Conservation (phyloP, 139 green algal genomes). For the Closterium sp. region DNA sequence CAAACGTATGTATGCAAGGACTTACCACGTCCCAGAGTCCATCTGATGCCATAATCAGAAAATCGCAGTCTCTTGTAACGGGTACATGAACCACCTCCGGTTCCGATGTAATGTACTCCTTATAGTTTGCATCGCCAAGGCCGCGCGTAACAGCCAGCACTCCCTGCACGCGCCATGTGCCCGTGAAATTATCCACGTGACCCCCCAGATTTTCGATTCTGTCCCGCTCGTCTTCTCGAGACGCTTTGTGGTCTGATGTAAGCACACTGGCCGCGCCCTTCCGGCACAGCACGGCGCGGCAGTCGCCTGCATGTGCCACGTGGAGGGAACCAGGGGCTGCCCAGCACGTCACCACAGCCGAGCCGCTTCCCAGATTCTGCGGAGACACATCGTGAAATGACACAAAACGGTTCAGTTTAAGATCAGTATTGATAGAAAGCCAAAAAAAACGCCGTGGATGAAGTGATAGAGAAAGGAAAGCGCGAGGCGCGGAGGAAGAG, state of each 20-base stretch:
- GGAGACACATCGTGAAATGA: not conserved
- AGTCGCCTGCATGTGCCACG: conserved; percentile 61
- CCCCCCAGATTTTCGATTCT: conserved; percentile 47
- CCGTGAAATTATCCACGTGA: not conserved
- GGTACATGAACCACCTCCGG: conserved; percentile 20
- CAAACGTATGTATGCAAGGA: not conserved
- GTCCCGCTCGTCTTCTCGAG: conserved; percentile 31
- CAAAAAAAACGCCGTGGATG: no score
- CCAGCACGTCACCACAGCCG: conserved; percentile 6
- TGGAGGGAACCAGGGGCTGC: conserved; percentile 19
- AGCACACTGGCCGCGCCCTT: conserved; percentile 46
- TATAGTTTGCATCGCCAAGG: conserved; percentile 55
- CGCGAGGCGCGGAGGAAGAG: no score
- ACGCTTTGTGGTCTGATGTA: conserved; percentile 55
- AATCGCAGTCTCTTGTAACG: not conserved
- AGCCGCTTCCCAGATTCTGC: conserved; percentile 7
- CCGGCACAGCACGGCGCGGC: conserved; percentile 55
- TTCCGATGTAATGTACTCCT: conserved; percentile 22
- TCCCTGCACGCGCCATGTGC: conserved; percentile 54
- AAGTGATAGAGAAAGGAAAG: no score
- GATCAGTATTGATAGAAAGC: no score
- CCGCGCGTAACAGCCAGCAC: conserved; percentile 49
- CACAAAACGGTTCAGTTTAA: not conserved
- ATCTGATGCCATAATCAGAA: not conserved
- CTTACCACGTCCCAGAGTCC: not conserved